phyloP scores from a whole-genome alignment of 1,284 basidiomycete genomes.

The Leccinum subrobustum region DNA sequence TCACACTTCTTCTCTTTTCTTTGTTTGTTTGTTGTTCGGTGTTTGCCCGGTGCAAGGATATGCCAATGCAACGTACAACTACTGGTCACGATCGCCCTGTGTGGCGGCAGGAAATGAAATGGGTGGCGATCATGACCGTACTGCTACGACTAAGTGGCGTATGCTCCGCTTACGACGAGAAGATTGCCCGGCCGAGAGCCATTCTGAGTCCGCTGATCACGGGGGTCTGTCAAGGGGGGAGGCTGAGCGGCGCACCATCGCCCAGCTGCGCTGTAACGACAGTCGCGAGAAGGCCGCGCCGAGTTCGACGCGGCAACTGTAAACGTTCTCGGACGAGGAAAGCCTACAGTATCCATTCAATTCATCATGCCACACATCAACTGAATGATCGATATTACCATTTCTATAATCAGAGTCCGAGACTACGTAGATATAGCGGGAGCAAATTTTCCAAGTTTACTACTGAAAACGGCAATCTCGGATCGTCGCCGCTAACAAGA shows the following conservation, averaged over 20 bases:
- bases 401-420: neutral
- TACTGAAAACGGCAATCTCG: slow-evolving; percentile 35
- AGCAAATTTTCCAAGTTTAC: slow-evolving; percentile 19
- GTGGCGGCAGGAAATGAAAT: slow-evolving; percentile 28
- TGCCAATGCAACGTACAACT: neutral
- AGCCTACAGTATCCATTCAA: neutral
- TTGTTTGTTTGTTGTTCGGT: neutral
- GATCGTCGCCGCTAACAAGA: slow-evolving; percentile 29
- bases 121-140: slow-evolving; percentile 32
- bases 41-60: neutral
- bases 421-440: slow-evolving; percentile 13
- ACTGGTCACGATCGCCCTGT: slow-evolving; percentile 17
- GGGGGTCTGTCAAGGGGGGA: slow-evolving; percentile 14
- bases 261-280: slow-evolving; percentile 23
- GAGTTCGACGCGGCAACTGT: neutral
- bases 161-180: neutral
- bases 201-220: slow-evolving; percentile 20
- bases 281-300: slow-evolving; percentile 20
- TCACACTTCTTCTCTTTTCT: neutral
- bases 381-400: neutral
- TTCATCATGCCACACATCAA: neutral
- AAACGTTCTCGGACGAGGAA: neutral
- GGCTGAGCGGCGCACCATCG: slow-evolving; percentile 21
- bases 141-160: neutral
- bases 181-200: neutral